Base-by-base conservation (phyloP, 768 basidiomycete genomes). In the Baorangia bicolor region DNA sequence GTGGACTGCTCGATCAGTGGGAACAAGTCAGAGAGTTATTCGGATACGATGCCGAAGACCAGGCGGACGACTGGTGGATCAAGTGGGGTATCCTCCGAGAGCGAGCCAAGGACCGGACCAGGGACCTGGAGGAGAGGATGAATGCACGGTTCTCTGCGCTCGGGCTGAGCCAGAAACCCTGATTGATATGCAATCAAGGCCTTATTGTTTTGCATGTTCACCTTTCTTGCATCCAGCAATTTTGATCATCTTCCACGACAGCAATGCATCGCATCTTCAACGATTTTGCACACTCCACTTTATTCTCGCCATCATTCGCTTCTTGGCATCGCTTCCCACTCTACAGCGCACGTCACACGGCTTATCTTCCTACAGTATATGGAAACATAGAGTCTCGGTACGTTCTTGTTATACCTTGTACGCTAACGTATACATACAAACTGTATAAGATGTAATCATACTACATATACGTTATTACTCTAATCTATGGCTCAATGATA, bases 41-140 rank as follows among this genome's bases (percentile, higher is more conserved):
- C 51, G 69, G 72, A 14, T 80, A 84, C 60, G 78, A 83, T 58
- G 77, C 83, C 10, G 75, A 72, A 37, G 84, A 86, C 43, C 73
- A 77, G 46, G 85, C 81, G 23, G 83, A 83, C 35, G 82, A 85
- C 62, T 86, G 83, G 83, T 87, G 83, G 83, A 74, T 79, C 12
- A 81, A 79, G 35, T 83, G 81, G 81, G 82, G 82, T 9, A 54
- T 74, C 18, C 70, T 81, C 54, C 71, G 72, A 42, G 73, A 81
- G 62, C 60, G 73, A 27, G 73, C 75, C 55, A 65, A 62, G 46
- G 58, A 59, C 40, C 64, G 69, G 13, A 55, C 46, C 12, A 58
- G 25, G 48, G 60, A 62, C 42, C 25, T 62, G 54, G 62, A 64
- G 3, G 59, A 57, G 39, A 50, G 49, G 48, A 59, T 67, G 59